phyloP scores from a whole-genome alignment of 2,329 filamentous ascomycete species.

The Aspergillus candidus region DNA sequence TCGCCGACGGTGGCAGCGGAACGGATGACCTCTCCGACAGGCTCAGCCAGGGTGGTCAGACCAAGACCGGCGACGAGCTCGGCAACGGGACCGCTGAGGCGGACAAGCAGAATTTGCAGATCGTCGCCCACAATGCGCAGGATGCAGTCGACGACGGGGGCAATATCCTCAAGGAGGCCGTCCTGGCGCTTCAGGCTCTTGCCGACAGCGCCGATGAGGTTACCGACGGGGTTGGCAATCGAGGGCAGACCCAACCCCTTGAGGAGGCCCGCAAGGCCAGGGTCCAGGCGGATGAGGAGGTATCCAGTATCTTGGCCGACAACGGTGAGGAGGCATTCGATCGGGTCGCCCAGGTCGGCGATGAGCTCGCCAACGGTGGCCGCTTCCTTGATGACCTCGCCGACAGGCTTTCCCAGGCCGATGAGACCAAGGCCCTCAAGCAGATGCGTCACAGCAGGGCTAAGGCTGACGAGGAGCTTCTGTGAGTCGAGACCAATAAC shows the following conservation, averaged over 20 bases:
- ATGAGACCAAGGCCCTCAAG: slow-evolving; percentile 25
- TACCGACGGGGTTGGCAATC: slow-evolving; percentile 11
- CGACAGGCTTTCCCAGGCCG: slow-evolving; percentile 21
- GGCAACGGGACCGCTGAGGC: slow-evolving; percentile 16
- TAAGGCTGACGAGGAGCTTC: slow-evolving; percentile 7
- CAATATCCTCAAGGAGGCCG: slow-evolving; percentile 9
- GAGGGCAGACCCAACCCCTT: slow-evolving; percentile 6
- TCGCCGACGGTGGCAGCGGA: slow-evolving; percentile 13
- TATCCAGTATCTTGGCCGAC: slow-evolving; percentile 13
- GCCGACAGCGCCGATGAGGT: slow-evolving; percentile 10
- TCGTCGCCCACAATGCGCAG: slow-evolving; percentile 7
- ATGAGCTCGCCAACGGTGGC: slow-evolving; percentile 22
- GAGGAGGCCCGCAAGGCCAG: slow-evolving; percentile 8
- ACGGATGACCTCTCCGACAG: slow-evolving; percentile 15
- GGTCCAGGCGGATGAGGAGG: slow-evolving; percentile 7
- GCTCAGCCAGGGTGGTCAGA: slow-evolving; percentile 8
- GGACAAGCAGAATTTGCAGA: slow-evolving; percentile 14
- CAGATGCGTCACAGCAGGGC: slow-evolving; percentile 22
- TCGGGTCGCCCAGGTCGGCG: slow-evolving; percentile 13
- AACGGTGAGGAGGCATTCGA: slow-evolving; percentile 18
- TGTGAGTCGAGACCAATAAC: no score
- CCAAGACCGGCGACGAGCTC: slow-evolving; percentile 13
- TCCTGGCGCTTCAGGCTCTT: slow-evolving; percentile 6
- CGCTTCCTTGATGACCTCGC: slow-evolving; percentile 22
- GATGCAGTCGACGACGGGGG: slow-evolving; percentile 8